phyloP scores from a whole-genome alignment of 2,329 filamentous ascomycete species.

The Neurospora sp. region DNA sequence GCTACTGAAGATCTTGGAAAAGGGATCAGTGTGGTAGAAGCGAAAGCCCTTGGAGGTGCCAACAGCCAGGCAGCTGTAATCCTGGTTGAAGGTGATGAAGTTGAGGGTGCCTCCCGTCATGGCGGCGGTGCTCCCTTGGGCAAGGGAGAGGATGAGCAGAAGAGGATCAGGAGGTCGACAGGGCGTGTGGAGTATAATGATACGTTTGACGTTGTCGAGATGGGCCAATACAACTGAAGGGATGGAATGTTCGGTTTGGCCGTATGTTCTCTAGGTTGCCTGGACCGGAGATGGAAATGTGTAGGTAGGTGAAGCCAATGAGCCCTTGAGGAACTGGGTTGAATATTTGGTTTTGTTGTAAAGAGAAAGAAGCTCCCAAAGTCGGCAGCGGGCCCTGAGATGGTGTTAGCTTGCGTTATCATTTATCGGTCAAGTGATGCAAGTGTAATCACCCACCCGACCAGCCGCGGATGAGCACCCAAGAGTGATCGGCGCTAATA shows the following conservation, averaged over 20 bases:
- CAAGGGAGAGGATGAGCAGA: not conserved
- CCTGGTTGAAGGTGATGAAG: conserved; percentile 98
- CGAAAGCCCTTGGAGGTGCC: conserved; percentile 91
- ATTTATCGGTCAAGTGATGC: not conserved
- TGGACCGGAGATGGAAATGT: not conserved
- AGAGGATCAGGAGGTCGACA: not conserved
- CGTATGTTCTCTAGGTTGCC: not conserved
- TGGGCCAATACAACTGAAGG: not conserved
- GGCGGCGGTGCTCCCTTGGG: conserved; percentile 1
- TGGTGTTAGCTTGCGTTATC: not conserved
- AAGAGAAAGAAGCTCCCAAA: not conserved
- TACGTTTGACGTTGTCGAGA: not conserved
- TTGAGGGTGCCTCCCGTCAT: conserved; percentile 58
- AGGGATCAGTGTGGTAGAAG: conserved; percentile 94
- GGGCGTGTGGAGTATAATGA: not conserved
- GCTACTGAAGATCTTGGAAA: conserved; percentile 88
- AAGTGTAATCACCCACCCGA: not conserved
- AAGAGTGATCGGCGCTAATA: not conserved
- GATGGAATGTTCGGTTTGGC: not conserved
- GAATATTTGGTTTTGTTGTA: not conserved
- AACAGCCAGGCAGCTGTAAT: conserved; percentile 93
- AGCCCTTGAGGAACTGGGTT: not conserved
- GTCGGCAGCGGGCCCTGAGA: not conserved
- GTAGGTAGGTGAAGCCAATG: not conserved
- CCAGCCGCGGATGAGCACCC: not conserved